Evolutionary conservation across 2,329 filamentous ascomycete species (phyloP).

Genomic region (Aureobasidium vineae): DNA sequence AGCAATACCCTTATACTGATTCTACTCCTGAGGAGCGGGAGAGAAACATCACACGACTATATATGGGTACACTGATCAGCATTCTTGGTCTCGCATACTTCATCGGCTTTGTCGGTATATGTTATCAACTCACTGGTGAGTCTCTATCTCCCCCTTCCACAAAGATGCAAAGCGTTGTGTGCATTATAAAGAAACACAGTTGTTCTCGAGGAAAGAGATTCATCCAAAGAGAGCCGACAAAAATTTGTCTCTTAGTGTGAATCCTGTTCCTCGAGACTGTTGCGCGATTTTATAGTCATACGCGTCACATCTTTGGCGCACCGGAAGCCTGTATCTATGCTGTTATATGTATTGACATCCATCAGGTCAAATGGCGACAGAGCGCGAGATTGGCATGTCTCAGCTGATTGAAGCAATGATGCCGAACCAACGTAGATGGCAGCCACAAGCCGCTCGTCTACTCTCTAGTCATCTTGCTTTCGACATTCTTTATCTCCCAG

Average conservation of each 20-base stretch:
- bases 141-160: neutral
- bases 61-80: conserved; percentile 70
- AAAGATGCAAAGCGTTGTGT: neutral
- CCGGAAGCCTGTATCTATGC: neutral
- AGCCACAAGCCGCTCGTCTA: conserved; percentile 74
- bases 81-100: conserved; percentile 78
- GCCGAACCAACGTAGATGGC: conserved; percentile 70
- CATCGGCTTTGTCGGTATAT: conserved; percentile 74
- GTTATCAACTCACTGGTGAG: conserved; percentile 83
- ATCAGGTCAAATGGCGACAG: conserved; percentile 75
- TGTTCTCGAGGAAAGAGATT: neutral
- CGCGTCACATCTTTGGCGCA: no score
- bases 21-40: conserved; percentile 65
- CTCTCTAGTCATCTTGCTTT: conserved; percentile 78
- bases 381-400: conserved; percentile 83
- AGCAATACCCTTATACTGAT: conserved; percentile 75
- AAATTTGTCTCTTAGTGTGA: neutral
- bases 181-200: neutral
- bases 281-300: neutral
- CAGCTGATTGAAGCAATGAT: conserved; percentile 91
- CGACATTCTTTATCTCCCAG: conserved; percentile 73
- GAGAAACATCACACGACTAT: conserved; percentile 63
- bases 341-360: neutral
- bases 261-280: neutral
- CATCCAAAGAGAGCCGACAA: neutral